These are phyloP conservation scores for Calonectria hongkongensis DNA, from an alignment of 2,329 filamentous ascomycete species.

Conservation along the genomic window DNA sequence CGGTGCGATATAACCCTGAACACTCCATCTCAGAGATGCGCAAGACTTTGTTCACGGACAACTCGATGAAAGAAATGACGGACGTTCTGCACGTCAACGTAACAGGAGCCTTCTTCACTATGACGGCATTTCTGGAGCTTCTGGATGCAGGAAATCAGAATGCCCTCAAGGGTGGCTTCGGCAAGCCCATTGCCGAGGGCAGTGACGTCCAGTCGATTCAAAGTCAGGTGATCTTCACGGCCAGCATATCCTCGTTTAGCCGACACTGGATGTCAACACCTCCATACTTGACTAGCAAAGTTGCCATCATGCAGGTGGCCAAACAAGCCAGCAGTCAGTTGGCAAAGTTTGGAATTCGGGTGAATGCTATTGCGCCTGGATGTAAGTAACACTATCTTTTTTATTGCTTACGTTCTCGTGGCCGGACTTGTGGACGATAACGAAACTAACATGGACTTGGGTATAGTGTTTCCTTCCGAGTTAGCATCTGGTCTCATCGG, in stretches of 20 bases:
- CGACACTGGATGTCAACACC: slow-evolving; percentile 5
- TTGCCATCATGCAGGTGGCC: slow-evolving; percentile 4
- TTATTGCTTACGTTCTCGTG: not conserved
- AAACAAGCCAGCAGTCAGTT: slow-evolving; percentile 4
- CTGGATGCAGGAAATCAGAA: slow-evolving; percentile 14
- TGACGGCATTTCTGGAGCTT: slow-evolving; percentile 7
- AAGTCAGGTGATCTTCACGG: slow-evolving; percentile 6
- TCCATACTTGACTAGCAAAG: slow-evolving; percentile 10
- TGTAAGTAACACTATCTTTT: not conserved
- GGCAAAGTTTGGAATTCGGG: not conserved
- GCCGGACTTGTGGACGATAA: no score
- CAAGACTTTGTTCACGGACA: slow-evolving; percentile 6
- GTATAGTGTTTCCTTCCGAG: not conserved
- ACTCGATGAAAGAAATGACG: not conserved
- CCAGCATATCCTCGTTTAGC: not conserved
- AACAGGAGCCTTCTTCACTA: not conserved
- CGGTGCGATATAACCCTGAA: not conserved
- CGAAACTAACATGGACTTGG: not conserved
- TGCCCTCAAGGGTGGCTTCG: not conserved
- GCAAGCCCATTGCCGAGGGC: not conserved
- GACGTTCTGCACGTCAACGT: not conserved
- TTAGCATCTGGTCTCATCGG: not conserved
- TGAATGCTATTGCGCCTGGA: slow-evolving; percentile 7
- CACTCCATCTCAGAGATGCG: not conserved
- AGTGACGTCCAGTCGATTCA: not conserved